phyloP scores from a whole-genome alignment of 1,284 basidiomycete species.

The Puccinia horiana region DNA sequence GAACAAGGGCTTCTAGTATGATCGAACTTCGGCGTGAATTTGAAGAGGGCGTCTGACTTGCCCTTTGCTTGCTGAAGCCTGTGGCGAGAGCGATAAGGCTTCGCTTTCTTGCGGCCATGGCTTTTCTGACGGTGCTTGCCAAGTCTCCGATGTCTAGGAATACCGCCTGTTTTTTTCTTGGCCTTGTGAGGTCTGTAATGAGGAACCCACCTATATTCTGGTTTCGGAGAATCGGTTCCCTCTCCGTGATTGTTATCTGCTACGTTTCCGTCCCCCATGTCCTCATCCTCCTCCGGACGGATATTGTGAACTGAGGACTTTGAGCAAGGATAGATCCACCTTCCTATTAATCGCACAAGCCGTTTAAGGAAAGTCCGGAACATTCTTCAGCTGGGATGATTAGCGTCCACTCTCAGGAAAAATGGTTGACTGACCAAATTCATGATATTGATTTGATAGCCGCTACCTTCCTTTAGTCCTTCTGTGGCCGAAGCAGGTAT shows the following conservation, averaged over 20 bases:
- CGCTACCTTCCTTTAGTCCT: constrained; percentile 29
- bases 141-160: not conserved
- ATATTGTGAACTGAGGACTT: constrained; percentile 37
- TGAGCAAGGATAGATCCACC: constrained; percentile 34
- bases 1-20: constrained; percentile 19
- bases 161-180: constrained; percentile 3
- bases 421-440: not conserved
- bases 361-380: not conserved
- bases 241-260: not conserved
- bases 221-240: not conserved
- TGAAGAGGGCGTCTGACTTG: constrained; percentile 11
- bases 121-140: not conserved
- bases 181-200: not conserved
- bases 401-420: not conserved
- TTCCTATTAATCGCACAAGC: not conserved
- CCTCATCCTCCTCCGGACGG: constrained; percentile 21
- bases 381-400: not conserved
- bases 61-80: not conserved
- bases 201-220: not conserved
- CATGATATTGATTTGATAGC: constrained; percentile 41
- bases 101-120: not conserved
- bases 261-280: not conserved
- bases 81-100: not conserved
- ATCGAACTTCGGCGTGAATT: constrained; percentile 16
- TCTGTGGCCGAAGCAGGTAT: constrained; percentile 15